Base-by-base conservation (phyloP, 1,284 basidiomycete species). In the Crepidotus sp. region DNA sequence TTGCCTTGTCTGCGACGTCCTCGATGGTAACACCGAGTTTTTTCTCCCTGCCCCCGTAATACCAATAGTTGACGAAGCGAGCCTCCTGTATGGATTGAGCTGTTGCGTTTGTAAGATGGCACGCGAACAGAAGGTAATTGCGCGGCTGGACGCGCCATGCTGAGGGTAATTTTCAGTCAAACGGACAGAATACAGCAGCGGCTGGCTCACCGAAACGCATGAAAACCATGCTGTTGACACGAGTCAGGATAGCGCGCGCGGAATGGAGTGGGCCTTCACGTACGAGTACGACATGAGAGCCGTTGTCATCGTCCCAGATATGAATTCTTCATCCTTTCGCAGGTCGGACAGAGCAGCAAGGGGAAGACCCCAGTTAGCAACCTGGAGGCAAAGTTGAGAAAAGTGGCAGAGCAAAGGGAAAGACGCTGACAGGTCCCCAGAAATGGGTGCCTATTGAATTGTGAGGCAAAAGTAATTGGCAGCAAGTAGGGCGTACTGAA, bases 341-440 rank as follows among this genome's bases (percentile, higher is more conserved):
- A 96, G 69, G 67, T 98, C 94, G 4, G 91, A 63, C 35, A 98
- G 67, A 30, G 93, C 93, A 54, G 93, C 93, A 31, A 97, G 67
- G 45, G 93, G 93, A 24, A 98, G 77, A 58, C 93, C 94, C 88
- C 94, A 98, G 72, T 97, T 98, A 42, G 94, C 94, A 48, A 93
- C 82, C 86, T 95, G 41, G 39, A 40, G 2, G 9, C 7, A 29
- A 44, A 18, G 21, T 17, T 48, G 46, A 42, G 44, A 56, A 32
- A 43, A 50, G 51, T 30, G 47, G 42, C 46, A 50, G 56, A 53
- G 52, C 47, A 48, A 50, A 36, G 40, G 52, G 34, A 46, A 42
- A 34, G 47, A 33, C 45, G 40, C 87, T 61, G 50, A 93, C 90
- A 51, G 89, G 89, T 57, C 91, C 91, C 90, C 91, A 95, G 72